These are phyloP conservation scores for Penicillium sp. DNA, from an alignment of 2,329 filamentous ascomycete genomes.

Conservation along the genomic window DNA sequence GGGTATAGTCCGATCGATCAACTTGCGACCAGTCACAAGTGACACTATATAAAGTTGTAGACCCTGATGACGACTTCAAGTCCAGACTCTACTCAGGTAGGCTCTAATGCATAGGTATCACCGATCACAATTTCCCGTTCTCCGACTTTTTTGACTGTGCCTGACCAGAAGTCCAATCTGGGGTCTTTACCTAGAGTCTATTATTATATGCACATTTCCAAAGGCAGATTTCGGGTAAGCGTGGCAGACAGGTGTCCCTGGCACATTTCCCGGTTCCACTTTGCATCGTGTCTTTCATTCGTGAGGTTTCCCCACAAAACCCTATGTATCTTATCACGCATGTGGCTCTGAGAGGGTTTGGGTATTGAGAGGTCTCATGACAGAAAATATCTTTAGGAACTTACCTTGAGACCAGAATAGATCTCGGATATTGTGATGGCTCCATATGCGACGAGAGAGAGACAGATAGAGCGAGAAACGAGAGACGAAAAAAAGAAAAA, in stretches of 20 bases:
- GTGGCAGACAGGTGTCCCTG: not conserved
- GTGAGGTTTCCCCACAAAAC: conserved; percentile 25
- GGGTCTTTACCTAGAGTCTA: not conserved
- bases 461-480: too few species aligned
- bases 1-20: too few species aligned
- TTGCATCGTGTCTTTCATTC: conserved; percentile 15
- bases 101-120: not conserved
- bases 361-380: not conserved
- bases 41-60: too few species aligned
- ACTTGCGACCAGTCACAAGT: too few species aligned
- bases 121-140: not conserved
- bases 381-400: too few species aligned
- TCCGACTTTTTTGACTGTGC: too few species aligned
- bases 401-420: not conserved
- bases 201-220: not conserved
- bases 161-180: too few species aligned
- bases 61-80: too few species aligned
- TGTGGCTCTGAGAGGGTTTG: not conserved
- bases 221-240: too few species aligned
- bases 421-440: not conserved
- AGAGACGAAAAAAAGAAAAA: not conserved
- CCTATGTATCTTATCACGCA: conserved; percentile 8
- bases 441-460: not conserved
- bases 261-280: conserved; percentile 1
- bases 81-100: too few species aligned